phyloP scores from a whole-genome alignment of 2,329 filamentous ascomycete genomes.

The Neoscytalidium dimidiatum region DNA sequence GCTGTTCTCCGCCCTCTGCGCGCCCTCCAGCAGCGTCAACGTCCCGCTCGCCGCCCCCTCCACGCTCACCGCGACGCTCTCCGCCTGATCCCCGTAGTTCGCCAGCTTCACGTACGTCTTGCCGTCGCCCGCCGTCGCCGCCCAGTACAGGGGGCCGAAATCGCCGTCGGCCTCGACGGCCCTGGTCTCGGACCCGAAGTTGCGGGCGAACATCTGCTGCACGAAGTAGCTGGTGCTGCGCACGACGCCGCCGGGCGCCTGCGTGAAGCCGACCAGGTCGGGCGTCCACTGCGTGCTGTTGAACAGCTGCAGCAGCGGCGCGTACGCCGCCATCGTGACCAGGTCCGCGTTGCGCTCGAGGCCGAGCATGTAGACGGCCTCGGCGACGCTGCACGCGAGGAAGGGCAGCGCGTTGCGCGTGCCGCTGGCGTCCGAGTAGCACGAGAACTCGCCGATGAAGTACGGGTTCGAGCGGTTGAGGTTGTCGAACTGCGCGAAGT shows the following conservation, averaged over 20 bases:
- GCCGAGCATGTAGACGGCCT: slow-evolving; percentile 66
- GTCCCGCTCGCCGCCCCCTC: not conserved
- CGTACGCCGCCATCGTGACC: slow-evolving; percentile 33
- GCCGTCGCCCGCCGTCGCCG: not conserved
- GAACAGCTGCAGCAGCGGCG: slow-evolving; percentile 16
- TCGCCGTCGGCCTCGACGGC: not conserved
- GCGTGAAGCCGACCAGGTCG: slow-evolving; percentile 9
- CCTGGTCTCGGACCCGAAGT: not conserved
- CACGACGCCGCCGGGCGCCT: not conserved
- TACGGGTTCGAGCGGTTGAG: not conserved
- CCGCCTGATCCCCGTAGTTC: slow-evolving; percentile 8
- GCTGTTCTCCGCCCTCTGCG: not conserved
- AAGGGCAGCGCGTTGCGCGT: not conserved
- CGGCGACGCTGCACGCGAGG: slow-evolving; percentile 56
- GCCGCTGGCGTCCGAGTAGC: not conserved
- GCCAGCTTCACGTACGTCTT: slow-evolving; percentile 12
- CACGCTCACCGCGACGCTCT: not conserved
- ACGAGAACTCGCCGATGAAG: slow-evolving; percentile 18
- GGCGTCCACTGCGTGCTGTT: slow-evolving; percentile 18
- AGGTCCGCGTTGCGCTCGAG: slow-evolving; percentile 66
- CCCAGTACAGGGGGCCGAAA: slow-evolving; percentile 12
- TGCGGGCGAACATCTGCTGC: slow-evolving; percentile 16
- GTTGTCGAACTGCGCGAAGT: slow-evolving; percentile 48
- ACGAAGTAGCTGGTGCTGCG: slow-evolving; percentile 14
- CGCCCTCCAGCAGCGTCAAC: not conserved